Evolutionary conservation across 176 grass and related monocot genomes (phyloP).

Genomic region (Tillandsia fasciculata): DNA sequence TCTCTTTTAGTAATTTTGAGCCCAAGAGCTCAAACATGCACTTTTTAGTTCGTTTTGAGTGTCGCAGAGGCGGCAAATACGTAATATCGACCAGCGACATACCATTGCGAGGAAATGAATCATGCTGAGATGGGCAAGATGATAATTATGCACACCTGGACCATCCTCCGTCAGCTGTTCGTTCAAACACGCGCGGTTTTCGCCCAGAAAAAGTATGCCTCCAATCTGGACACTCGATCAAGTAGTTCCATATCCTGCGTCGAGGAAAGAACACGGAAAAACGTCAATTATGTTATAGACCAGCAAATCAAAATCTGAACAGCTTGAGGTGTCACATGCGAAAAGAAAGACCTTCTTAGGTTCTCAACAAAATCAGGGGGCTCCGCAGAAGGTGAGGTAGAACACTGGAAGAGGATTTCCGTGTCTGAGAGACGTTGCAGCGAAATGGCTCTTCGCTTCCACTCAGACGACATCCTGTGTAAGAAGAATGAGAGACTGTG

Average conservation of each 20-base stretch:
- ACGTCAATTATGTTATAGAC: not conserved
- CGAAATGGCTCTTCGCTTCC: conserved; percentile 37
- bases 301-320: not conserved
- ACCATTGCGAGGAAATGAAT: not conserved
- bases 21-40: not conserved
- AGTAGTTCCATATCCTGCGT: conserved; percentile 66
- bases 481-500: conserved; percentile 17
- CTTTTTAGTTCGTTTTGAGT: not conserved
- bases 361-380: conserved; percentile 82
- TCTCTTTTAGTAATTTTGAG: not conserved
- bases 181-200: conserved; percentile 50
- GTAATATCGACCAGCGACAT: not conserved
- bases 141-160: conserved; percentile 26
- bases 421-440: conserved; percentile 47
- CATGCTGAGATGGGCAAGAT: not conserved
- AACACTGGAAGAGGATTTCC: conserved; percentile 62
- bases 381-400: conserved; percentile 78
- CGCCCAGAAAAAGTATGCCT: conserved; percentile 42
- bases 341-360: conserved; percentile 57
- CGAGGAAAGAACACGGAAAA: conserved; percentile 7
- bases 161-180: conserved; percentile 47
- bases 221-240: conserved; percentile 77
- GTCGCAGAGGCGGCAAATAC: not conserved
- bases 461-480: conserved; percentile 46
- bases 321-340: not conserved